Percentiles rank a stretch among this genome's conserved stretches.
phyloP scores from a whole-genome alignment of 257 asterid genomes.

The Scutellaria minor region DNA sequence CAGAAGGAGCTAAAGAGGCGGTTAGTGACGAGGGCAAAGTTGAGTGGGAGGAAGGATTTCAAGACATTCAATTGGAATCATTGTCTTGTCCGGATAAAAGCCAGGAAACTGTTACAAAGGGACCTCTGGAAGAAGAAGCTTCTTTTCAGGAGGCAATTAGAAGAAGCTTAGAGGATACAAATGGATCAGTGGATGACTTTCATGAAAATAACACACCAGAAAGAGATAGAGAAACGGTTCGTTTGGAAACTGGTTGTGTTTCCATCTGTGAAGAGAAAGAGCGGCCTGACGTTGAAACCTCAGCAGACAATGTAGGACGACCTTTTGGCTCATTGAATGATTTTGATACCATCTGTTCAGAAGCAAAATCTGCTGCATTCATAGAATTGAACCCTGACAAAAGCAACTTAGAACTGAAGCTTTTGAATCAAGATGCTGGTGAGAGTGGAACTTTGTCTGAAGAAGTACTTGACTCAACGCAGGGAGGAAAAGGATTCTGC shows the following conservation, averaged over 20 bases:
- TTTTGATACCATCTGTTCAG: constrained; percentile 35
- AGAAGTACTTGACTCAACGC: constrained; percentile 30
- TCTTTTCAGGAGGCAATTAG: constrained; percentile 82
- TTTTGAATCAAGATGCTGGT: constrained; percentile 34
- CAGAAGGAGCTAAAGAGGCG: constrained; percentile 38
- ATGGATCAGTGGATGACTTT: constrained; percentile 34
- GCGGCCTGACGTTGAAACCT: constrained; percentile 35
- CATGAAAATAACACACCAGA: constrained; percentile 36
- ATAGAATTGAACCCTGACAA: constrained; percentile 33
- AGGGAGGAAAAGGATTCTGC: constrained; percentile 36
- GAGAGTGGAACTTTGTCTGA: constrained; percentile 36
- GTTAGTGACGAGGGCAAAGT: constrained; percentile 58
- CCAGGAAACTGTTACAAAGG: constrained; percentile 53
- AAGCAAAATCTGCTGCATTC: constrained; percentile 35
- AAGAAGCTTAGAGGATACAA: constrained; percentile 73
- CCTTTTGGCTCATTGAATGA: constrained; percentile 36
- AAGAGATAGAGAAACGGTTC: constrained; percentile 35
- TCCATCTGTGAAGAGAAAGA: constrained; percentile 40
- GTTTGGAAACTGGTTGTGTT: constrained; percentile 29
- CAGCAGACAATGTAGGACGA: constrained; percentile 29
- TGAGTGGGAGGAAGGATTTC: constrained; percentile 83
- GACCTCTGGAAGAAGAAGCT: constrained; percentile 77
- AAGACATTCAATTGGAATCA: constrained; percentile 47
- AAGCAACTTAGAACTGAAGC: constrained; percentile 25
- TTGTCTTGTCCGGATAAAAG: constrained; percentile 44